Evolutionary conservation across 768 basidiomycete genomes (phyloP), one percentile per base, ranked within the genome.

Genomic region (Boletus reticuloceps): DNA sequence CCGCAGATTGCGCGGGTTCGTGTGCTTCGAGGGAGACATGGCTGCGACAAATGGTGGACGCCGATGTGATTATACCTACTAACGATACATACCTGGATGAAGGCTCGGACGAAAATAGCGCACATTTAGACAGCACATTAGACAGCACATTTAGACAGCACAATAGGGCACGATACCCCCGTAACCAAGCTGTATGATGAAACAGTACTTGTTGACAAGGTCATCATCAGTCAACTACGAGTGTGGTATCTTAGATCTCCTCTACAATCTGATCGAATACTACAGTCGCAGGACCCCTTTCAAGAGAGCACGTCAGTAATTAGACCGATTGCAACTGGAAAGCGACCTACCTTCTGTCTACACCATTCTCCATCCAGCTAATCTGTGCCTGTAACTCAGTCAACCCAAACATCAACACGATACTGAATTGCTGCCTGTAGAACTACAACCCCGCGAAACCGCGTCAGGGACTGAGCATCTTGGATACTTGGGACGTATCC

Each of bases 1-100:
- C 31, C 64, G 71, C 49, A 69, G 60, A 52, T 51, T 86, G 50
- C 78, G 82, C n/a, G 81, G 76, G 36, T 85, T 84, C 60, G 79
- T 82, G 25, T 82, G 75, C 51, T 72, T 74, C 62, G 84, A 85
- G 64, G 64, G 70, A 14, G 55, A 56, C 34, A 43, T 47, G 31
- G 17, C 42, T 19, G 5, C 22, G 50, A 57, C 20, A 55, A 59
- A 47, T 19, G 47, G 46, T 50, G 43, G 48, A 47, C 48, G 37
- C 45, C 38, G 54, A 48, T 54, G 53, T 16, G 34, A 58, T 39
- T 48, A 62, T 61, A 51, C 51, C 47, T 55, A 17, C 44, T 48
- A 36, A 65, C 31, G 51, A 61, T 58, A 38, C 51, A 61, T 68
- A 61, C 56, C 58, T 54, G 50, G 49, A 61, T n/a, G n/a, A n/a